phyloP scores from a whole-genome alignment of 2,329 filamentous ascomycete species.

The Fusarium concolor region DNA sequence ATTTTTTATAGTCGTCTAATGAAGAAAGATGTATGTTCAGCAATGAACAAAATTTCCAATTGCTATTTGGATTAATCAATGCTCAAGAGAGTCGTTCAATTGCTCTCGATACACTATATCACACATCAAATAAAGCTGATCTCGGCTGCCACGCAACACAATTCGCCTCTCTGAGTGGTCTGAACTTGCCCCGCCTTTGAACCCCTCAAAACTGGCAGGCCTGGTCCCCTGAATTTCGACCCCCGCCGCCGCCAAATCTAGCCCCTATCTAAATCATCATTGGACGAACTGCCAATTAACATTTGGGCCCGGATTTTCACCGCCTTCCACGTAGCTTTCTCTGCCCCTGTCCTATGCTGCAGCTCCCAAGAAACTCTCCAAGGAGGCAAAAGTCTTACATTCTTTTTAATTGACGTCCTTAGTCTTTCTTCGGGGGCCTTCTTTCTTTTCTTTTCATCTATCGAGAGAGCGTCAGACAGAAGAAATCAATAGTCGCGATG shows the following conservation, averaged over 20 bases:
- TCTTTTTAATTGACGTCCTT: conserved; percentile 18
- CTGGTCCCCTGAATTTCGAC: conserved; percentile 35
- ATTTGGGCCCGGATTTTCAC: conserved; percentile 38
- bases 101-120: neutral
- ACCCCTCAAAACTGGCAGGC: conserved; percentile 36
- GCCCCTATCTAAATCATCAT: conserved; percentile 30
- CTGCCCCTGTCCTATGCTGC: conserved; percentile 18
- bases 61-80: neutral
- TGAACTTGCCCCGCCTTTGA: conserved; percentile 34
- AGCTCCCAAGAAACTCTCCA: conserved; percentile 6
- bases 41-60: neutral
- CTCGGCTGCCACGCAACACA: conserved; percentile 34
- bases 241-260: conserved; percentile 17
- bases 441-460: neutral
- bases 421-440: neutral
- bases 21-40: neutral
- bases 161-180: conserved; percentile 33
- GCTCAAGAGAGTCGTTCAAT: neutral
- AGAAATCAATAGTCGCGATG: conserved; percentile 32
- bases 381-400: conserved; percentile 34
- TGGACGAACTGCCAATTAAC: conserved; percentile 23
- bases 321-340: conserved; percentile 44
- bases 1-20: neutral
- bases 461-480: neutral
- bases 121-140: neutral